Evolutionary conservation across 2,329 filamentous ascomycete genomes (phyloP), one percentile per base, ranked within the genome.

Genomic region (Lachnellula arida): DNA sequence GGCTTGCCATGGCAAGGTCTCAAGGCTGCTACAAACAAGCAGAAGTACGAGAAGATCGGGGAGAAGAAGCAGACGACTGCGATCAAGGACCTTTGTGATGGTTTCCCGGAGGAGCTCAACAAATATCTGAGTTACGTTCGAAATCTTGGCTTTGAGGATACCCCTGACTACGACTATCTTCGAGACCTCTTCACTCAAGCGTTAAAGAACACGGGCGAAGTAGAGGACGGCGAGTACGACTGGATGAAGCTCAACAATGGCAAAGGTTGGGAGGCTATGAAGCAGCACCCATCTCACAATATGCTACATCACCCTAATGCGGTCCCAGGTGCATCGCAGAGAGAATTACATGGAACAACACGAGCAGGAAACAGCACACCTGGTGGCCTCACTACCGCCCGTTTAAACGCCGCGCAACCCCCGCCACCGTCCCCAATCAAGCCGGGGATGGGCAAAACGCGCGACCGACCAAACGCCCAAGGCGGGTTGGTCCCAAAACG

Each of bases 21-120:
- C 61, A 88, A 88, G 76, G 85, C 85, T 71, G 85, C 84, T 32
- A 88, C 85, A 47, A 88, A 88, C 74, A 87, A 99, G 84, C 94
- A 99, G 73, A 99, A 99, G 78, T 99, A 99, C 72, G 94, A 99
- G 77, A 97, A 97, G 82, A 99, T 99, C 74, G 94, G 94, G 46
- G 93, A 99, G 80, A 97, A 99, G 87, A 99, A 99, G 80, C 94
- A 97, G 78, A 97, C 93, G 0, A 97, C 94, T 22, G 84, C 85
- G 5, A 95, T 99, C 77, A 96, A 97, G 78, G 94, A 99, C 68
- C 84, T 99, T 15, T 97, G 93, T 72, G 92, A 97, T 66, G 88
- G 91, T 51, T 97, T 96, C 75, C 93, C 94, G 63, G 90, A 96
- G 72, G 92, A 99, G 75, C 96, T 99, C 74, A 95, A 88, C 79